Evolutionary conservation across 371 early-diverging fungal genomes (phyloP).

Genomic region (Lichtheimia corymbifera): DNA sequence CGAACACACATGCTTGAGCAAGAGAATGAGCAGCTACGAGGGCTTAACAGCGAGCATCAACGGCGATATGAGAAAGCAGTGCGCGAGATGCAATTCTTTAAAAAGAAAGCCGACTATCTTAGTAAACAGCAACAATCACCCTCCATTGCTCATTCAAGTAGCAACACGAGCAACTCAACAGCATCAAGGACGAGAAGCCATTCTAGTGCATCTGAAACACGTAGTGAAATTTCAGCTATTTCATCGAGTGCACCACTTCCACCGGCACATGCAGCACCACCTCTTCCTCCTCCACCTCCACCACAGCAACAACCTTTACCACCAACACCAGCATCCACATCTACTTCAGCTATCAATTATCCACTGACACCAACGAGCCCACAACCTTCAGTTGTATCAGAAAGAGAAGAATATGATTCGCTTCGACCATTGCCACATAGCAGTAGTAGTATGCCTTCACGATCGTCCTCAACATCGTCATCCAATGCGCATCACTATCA

Average conservation of each 20-base stretch:
- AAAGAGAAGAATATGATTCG: conserved; percentile 4
- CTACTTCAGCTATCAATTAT: conserved; percentile 12
- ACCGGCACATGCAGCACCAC: conserved; percentile 14
- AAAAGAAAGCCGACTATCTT: conserved; percentile 37
- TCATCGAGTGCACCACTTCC: not conserved
- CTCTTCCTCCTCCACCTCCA: conserved; percentile 15
- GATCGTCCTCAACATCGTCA: conserved; percentile 20
- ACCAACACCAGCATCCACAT: conserved; percentile 19
- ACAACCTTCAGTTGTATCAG: conserved; percentile 24
- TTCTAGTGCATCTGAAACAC: conserved; percentile 1
- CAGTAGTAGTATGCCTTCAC: conserved; percentile 13
- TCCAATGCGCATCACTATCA: conserved; percentile 13
- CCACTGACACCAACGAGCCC: conserved; percentile 32
- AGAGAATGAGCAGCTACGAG: conserved; percentile 32
- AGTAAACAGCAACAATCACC: conserved; percentile 13
- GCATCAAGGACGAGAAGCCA: not conserved
- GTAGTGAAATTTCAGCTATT: not conserved
- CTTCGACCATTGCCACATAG: conserved; percentile 5
- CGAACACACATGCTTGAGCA: conserved; percentile 35
- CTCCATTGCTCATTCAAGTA: not conserved
- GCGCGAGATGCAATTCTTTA: conserved; percentile 50
- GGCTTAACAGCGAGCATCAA: conserved; percentile 20
- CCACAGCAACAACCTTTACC: conserved; percentile 8
- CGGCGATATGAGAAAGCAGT: conserved; percentile 49
- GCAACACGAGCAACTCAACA: not conserved